A percentile compares a stretch with the other conserved stretches of the same genome.
phyloP scores from a whole-genome alignment of 2,329 filamentous ascomycete species.

The Phoma herbarum region DNA sequence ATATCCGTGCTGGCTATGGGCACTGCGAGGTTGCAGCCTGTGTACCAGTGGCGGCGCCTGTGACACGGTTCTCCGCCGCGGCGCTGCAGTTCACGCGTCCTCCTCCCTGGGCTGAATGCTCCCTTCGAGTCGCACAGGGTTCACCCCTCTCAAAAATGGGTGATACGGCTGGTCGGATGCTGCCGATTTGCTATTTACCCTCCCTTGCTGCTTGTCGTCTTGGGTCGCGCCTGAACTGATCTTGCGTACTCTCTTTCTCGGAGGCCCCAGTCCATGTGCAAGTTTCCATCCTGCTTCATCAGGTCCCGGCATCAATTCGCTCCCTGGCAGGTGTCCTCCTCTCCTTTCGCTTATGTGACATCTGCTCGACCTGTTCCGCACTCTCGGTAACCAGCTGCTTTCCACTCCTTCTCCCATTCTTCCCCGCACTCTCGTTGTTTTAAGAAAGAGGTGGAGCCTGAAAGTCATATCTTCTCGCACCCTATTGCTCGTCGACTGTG shows the following conservation, averaged over 20 bases:
- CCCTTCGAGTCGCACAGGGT: constrained; percentile 41
- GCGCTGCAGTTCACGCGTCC: constrained; percentile 36
- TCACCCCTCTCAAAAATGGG: constrained; percentile 32
- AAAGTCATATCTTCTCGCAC: constrained; percentile 25
- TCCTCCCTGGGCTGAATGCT: constrained; percentile 35
- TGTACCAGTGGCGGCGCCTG: constrained; percentile 42
- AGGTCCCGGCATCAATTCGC: constrained; percentile 32
- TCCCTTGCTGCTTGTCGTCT: constrained; percentile 42
- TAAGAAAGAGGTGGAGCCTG: constrained; percentile 38
- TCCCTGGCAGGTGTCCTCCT: constrained; percentile 32
- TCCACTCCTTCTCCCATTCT: constrained; percentile 32
- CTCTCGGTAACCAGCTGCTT: constrained; percentile 32
- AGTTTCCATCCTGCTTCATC: constrained; percentile 32
- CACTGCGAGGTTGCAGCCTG: constrained; percentile 47
- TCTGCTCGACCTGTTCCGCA: constrained; percentile 35
- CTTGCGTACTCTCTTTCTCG: constrained; percentile 33
- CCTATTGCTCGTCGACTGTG: constrained; percentile 18
- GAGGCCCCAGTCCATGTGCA: constrained; percentile 31
- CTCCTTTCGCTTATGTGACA: constrained; percentile 43
- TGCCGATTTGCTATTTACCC: constrained; percentile 37
- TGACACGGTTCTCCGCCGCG: constrained; percentile 40
- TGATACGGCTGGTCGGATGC: constrained; percentile 33
- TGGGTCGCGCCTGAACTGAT: constrained; percentile 39
- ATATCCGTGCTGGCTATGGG: constrained; percentile 34
- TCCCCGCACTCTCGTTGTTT: constrained; percentile 37